Conservation (phyloP, 106 monocot genomes). For the Iris macrosiphon region DNA sequence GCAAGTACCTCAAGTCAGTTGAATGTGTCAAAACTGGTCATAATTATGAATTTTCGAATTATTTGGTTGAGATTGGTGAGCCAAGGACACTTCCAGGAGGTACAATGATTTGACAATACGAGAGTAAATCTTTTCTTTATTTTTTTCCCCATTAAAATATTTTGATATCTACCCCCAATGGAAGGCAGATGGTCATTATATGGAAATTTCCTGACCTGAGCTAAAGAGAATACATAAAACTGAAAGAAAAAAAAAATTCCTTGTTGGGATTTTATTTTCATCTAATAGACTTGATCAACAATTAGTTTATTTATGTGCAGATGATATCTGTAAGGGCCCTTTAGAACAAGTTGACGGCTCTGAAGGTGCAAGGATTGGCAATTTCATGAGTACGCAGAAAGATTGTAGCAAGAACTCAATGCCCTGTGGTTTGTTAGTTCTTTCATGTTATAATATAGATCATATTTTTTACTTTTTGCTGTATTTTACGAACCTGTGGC, state of each 20-base stretch:
- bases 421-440: background rate
- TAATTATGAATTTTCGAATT: slow-evolving; percentile 25
- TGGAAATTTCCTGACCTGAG: too few relatives aligned
- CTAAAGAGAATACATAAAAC: too few relatives aligned
- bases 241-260: too few relatives aligned
- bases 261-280: background rate
- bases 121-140: too few relatives aligned
- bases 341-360: background rate
- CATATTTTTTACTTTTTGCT: too few relatives aligned
- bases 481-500: background rate
- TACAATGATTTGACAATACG: slow-evolving; percentile 2
- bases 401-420: background rate
- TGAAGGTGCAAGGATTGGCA: background rate
- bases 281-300: background rate
- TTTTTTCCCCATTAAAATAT: too few relatives aligned
- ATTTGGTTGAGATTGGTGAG: slow-evolving; percentile 47
- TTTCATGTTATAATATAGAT: too few relatives aligned
- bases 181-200: too few relatives aligned
- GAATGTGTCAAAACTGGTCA: slow-evolving; percentile 24
- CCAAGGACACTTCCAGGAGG: slow-evolving; percentile 12
- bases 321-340: background rate
- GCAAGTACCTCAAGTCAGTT: slow-evolving; percentile 43
- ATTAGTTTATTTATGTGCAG: background rate
- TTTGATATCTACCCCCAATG: too few relatives aligned
- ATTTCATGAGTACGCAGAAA: background rate